These are phyloP conservation scores for Chlamydomonas sp. DNA, from an alignment of 139 green algal species.

Conservation along the genomic window DNA sequence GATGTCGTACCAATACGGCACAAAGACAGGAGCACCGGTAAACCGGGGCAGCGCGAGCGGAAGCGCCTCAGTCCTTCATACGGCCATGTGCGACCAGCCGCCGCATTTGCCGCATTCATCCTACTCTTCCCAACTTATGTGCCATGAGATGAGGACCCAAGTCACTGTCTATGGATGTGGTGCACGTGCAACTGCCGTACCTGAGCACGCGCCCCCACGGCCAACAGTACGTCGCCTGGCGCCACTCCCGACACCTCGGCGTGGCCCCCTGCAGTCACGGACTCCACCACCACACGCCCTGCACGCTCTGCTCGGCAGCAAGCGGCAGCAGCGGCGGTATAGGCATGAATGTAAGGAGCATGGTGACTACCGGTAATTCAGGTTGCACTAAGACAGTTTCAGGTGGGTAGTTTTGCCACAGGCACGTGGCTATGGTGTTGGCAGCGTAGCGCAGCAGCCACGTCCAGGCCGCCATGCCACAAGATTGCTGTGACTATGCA, in stretches of 20 bases:
- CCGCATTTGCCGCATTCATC: background rate
- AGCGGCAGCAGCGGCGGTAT: background rate
- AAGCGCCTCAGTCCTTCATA: background rate
- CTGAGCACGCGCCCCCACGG: slow-evolving; percentile 27
- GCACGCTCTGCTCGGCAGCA: slow-evolving; percentile 12
- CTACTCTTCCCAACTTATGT: background rate
- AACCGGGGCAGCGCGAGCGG: too few relatives aligned
- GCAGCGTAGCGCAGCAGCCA: background rate
- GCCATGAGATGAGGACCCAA: background rate
- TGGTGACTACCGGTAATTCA: too few relatives aligned
- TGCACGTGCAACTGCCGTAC: background rate
- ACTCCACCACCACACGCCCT: slow-evolving; percentile 34
- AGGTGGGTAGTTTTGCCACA: background rate
- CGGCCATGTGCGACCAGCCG: background rate
- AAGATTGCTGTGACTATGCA: too few relatives aligned
- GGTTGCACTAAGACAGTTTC: too few relatives aligned
- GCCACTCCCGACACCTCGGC: slow-evolving; percentile 27
- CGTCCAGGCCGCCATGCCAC: too few relatives aligned
- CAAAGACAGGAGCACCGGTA: background rate
- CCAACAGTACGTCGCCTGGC: slow-evolving; percentile 40
- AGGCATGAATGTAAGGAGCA: background rate
- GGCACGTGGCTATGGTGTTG: background rate
- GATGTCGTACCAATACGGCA: too few relatives aligned
- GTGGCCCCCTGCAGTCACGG: slow-evolving; percentile 21
- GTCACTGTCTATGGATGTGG: background rate